These are phyloP conservation scores for Boechera retrofracta DNA, from an alignment of 345 rosid genomes.

Conservation along the genomic window DNA sequence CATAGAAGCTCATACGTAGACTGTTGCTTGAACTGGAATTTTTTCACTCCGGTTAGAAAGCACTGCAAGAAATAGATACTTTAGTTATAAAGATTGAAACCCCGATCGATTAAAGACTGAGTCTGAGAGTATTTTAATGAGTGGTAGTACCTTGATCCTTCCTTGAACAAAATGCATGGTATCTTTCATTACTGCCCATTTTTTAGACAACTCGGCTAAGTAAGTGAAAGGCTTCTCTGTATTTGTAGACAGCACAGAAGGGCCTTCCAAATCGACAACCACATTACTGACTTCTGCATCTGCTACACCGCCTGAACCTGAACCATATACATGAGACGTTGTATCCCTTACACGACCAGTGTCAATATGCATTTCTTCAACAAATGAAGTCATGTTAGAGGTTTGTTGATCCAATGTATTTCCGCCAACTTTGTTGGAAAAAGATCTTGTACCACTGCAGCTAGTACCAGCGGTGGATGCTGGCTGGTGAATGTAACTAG, in stretches of 20 bases:
- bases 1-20: conserved; percentile 69
- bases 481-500: conserved; percentile 46
- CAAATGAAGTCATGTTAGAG: conserved; percentile 48
- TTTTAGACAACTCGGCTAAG: conserved; percentile 79
- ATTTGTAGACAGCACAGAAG: conserved; percentile 55
- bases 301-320: conserved; percentile 32
- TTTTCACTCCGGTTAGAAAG: conserved; percentile 88
- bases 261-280: conserved; percentile 60
- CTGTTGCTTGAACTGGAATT: conserved; percentile 70
- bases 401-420: conserved; percentile 48
- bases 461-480: conserved; percentile 41
- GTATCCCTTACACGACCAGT: conserved; percentile 41
- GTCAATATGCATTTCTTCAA: conserved; percentile 57
- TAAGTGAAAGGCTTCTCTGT: conserved; percentile 83
- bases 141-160: conserved; percentile 68
- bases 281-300: conserved; percentile 48
- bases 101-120: not conserved
- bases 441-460: conserved; percentile 45
- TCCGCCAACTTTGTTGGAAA: conserved; percentile 41
- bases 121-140: conserved; percentile 21
- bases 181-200: conserved; percentile 73
- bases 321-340: conserved; percentile 37
- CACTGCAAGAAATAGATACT: conserved; percentile 56
- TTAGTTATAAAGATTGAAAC: conserved; percentile 15
- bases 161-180: conserved; percentile 59